phyloP scores from a whole-genome alignment of 1,139 yeast species.

The Wickerhamomyces sp. region DNA sequence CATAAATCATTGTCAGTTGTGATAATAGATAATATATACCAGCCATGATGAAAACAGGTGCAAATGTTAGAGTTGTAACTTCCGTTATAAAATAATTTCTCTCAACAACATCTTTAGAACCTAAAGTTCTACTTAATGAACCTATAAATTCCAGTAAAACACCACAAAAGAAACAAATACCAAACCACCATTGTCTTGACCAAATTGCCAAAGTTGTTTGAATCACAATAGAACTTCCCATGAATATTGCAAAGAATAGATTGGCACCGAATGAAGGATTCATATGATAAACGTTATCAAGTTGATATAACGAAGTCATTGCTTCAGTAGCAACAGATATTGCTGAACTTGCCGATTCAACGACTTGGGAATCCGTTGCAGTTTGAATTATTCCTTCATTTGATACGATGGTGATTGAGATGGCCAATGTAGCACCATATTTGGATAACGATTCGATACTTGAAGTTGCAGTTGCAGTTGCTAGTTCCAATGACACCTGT shows the following conservation, averaged over 20 bases:
- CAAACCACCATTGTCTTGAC: conserved; percentile 72
- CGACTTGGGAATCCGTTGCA: conserved; percentile 30
- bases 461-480: conserved; percentile 21
- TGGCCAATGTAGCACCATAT: conserved; percentile 31
- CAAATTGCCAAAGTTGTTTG: conserved; percentile 38
- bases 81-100: conserved; percentile 54
- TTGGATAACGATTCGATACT: conserved; percentile 21
- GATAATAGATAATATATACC: conserved; percentile 78
- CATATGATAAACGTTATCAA: conserved; percentile 33
- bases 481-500: conserved; percentile 9
- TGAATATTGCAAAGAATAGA: conserved; percentile 42
- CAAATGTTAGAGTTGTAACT: conserved; percentile 65
- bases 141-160: conserved; percentile 64
- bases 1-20: conserved; percentile 66
- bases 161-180: conserved; percentile 56
- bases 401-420: conserved; percentile 32
- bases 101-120: conserved; percentile 32
- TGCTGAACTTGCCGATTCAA: conserved; percentile 30
- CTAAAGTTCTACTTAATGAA: conserved; percentile 56
- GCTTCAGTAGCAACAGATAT: conserved; percentile 32
- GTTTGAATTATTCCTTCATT: conserved; percentile 35
- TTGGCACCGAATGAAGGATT: conserved; percentile 42
- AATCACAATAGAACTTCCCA: conserved; percentile 35
- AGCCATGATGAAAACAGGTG: conserved; percentile 88
- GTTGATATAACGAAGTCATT: conserved; percentile 18